These are phyloP conservation scores for Lithospermum erythrorhizon DNA, from an alignment of 257 asterid species.

Conservation along the genomic window DNA sequence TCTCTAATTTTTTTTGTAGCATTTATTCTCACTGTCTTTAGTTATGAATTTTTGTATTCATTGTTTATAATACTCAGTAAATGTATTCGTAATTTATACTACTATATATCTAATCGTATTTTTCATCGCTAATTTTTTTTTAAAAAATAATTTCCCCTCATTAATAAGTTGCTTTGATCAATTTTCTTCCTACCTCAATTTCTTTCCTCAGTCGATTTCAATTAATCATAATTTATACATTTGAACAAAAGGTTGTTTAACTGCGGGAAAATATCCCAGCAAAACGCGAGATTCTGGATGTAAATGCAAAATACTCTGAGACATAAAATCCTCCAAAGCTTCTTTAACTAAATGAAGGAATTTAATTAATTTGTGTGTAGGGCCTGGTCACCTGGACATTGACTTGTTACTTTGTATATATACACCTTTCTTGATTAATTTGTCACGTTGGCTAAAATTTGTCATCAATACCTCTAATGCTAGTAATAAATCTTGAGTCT, in stretches of 20 bases:
- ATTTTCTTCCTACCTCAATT: not conserved
- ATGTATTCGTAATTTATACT: too few relatives aligned
- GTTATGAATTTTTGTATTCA: too few relatives aligned
- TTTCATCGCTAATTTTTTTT: too few relatives aligned
- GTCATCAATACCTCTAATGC: conserved; percentile 11
- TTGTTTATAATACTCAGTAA: too few relatives aligned
- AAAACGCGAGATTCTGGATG: too few relatives aligned
- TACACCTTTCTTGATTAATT: conserved; percentile 50
- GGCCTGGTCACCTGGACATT: conserved; percentile 63
- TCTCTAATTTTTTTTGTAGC: too few relatives aligned
- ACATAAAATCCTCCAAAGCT: not conserved
- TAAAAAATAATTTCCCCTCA: too few relatives aligned
- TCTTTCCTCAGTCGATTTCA: not conserved
- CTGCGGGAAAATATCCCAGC: too few relatives aligned
- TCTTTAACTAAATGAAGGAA: not conserved
- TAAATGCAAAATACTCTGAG: not conserved
- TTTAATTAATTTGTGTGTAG: conserved; percentile 17
- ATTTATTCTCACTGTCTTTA: too few relatives aligned
- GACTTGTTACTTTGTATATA: conserved; percentile 63
- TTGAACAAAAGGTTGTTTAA: conserved; percentile 36
- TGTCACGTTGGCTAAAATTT: conserved; percentile 49
- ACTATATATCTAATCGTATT: too few relatives aligned
- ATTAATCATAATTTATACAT: not conserved
- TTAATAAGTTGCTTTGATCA: not conserved
- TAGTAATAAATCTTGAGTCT: conserved; percentile 6